phyloP scores from a whole-genome alignment of 768 basidiomycete genomes.

The Termitomyces sp. region DNA sequence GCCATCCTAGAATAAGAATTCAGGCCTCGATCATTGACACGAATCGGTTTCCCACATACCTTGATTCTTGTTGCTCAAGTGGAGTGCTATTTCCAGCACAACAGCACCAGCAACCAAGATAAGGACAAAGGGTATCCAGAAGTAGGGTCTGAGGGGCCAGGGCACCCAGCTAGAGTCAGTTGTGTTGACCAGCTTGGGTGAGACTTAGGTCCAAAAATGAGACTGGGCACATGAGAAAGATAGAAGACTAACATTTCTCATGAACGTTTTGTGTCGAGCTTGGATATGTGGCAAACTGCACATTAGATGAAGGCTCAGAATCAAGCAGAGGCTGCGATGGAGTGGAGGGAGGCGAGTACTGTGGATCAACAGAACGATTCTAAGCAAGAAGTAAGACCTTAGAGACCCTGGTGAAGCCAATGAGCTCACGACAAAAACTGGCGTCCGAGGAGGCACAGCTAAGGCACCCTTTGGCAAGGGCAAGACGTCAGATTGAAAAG shows the following conservation, averaged over 20 bases:
- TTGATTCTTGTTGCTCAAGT: constrained; percentile 38
- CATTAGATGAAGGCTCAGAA: constrained; percentile 7
- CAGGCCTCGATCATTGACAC: not conserved
- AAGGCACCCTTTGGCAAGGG: constrained; percentile 17
- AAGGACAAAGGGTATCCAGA: constrained; percentile 36
- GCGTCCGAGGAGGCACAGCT: constrained; percentile 2
- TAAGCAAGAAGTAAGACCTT: not conserved
- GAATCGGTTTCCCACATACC: constrained; percentile 20
- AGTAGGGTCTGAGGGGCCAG: constrained; percentile 37
- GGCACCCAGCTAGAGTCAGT: constrained; percentile 30
- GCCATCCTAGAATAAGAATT: constrained; percentile 32
- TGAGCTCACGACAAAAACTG: constrained; percentile 1
- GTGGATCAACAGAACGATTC: not conserved
- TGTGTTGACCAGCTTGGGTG: not conserved
- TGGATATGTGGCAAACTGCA: constrained; percentile 19
- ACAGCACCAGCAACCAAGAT: constrained; percentile 33
- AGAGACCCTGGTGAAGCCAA: not conserved
- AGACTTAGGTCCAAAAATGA: not conserved
- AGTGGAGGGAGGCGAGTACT: constrained; percentile 13
- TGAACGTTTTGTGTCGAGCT: not conserved
- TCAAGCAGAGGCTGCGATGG: constrained; percentile 11
- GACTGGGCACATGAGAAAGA: not conserved
- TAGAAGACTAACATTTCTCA: not conserved
- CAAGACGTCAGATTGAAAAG: not conserved
- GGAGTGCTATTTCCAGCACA: constrained; percentile 40